Base-by-base conservation (phyloP, 2,329 filamentous ascomycete genomes). In the Trichoderma koningii region DNA sequence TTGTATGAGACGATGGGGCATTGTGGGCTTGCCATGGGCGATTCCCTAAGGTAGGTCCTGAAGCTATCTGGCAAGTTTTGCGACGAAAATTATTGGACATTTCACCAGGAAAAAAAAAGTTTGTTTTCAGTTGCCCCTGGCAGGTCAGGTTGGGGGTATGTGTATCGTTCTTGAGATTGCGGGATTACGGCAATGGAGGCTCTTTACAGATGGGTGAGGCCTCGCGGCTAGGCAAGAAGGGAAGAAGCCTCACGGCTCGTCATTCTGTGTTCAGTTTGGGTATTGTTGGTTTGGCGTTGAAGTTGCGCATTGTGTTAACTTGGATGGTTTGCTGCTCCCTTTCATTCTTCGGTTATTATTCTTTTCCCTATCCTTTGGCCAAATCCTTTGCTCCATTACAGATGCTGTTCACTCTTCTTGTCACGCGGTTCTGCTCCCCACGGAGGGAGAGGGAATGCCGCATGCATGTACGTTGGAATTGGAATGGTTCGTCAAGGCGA, bases 191-290 rank as follows among this genome's bases (percentile, higher is more conserved):
- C 7, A 34, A 38, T 42, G 55, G 57, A 66, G 57, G 19, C 59
- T 56, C 56, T 30, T 59, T 44, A 42, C 30, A 66, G 64, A 65
- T 66, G 66, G 63, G 55, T 50, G 66, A 68, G 69, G 73, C 70
- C 72, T 73, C 73, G 66, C 73, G 73, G 73, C 72, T 69, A 26
- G 61, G 67, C 68, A 71, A 73, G 70, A 73, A 62, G 64, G 67
- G 65, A 68, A 68, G 50, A 66, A 65, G 71, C 71, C 73, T 74
- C 73, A 71, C 71, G 71, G 71, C 72, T 71, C 63, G 68, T 68
- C 67, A 55, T 67, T 56, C 26, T 30, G 23, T 55, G 7, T 42
- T 64, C 7, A 30, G 14, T 50, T 64, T 51, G 60, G 60, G 50
- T 44, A 44, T 55, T 19, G 14, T 55, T 68, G 64, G 45, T 64